Conservation (phyloP, 495 filamentous ascomycete genomes). For the Aspergillus baeticus region DNA sequence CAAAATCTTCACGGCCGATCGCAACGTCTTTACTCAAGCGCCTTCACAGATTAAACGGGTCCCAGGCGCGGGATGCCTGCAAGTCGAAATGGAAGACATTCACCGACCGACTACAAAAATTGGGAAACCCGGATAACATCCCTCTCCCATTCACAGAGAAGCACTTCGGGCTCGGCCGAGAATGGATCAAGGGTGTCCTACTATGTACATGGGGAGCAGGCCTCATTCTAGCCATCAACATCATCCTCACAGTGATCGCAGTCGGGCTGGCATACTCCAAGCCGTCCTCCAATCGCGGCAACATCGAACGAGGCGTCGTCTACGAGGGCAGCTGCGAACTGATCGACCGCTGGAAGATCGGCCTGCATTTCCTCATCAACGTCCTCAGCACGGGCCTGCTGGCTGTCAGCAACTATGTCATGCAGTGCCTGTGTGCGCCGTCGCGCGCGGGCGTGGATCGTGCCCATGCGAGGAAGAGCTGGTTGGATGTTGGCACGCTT, state of each 20-base stretch:
- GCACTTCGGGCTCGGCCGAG: not conserved
- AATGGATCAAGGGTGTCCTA: not conserved
- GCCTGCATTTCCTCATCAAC: constrained; percentile 28
- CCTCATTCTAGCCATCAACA: not conserved
- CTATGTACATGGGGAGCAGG: not conserved
- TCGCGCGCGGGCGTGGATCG: constrained; percentile 25
- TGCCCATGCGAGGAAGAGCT: constrained; percentile 22
- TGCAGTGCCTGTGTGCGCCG: constrained; percentile 37
- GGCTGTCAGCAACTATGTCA: constrained; percentile 37
- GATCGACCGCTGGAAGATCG: constrained; percentile 1
- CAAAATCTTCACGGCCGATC: too few relatives aligned
- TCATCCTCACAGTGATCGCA: constrained; percentile 3
- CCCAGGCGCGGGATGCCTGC: too few relatives aligned
- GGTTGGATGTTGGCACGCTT: constrained; percentile 28
- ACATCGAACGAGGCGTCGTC: not conserved
- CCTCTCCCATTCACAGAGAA: not conserved
- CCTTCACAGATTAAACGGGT: too few relatives aligned
- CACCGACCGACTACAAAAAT: too few relatives aligned
- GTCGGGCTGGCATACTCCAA: not conserved
- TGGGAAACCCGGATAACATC: too few relatives aligned
- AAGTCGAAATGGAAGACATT: too few relatives aligned
- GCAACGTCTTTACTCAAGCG: too few relatives aligned
- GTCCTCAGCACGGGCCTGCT: constrained; percentile 30
- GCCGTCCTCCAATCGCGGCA: not conserved
- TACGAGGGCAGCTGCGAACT: not conserved